These are phyloP conservation scores for Blastomyces silverae DNA, from an alignment of 2,329 filamentous ascomycete genomes.

Conservation along the genomic window DNA sequence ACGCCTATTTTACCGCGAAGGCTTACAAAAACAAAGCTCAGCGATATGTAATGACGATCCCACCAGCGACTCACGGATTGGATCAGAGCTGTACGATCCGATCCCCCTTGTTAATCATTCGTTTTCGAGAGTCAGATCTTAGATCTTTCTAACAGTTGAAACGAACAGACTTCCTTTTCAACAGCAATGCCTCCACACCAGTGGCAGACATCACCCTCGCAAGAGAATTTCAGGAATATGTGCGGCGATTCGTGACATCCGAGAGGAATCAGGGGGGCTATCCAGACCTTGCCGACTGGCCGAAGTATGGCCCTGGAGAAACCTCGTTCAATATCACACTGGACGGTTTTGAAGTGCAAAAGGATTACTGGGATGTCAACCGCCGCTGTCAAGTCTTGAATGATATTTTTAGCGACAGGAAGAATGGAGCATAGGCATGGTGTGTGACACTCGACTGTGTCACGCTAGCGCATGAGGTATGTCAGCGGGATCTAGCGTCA, in stretches of 20 bases:
- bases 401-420: background rate
- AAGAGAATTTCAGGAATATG: slow-evolving; percentile 16
- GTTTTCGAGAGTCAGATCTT: background rate
- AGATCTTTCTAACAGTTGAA: background rate
- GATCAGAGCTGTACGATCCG: slow-evolving; percentile 19
- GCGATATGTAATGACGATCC: slow-evolving; percentile 19
- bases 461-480: too few relatives aligned
- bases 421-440: slow-evolving; percentile 1
- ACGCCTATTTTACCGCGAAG: slow-evolving; percentile 16
- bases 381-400: background rate
- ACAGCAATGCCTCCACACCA: slow-evolving; percentile 14
- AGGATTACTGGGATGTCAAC: slow-evolving; percentile 2
- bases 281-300: slow-evolving; percentile 12
- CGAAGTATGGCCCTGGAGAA: slow-evolving; percentile 13
- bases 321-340: slow-evolving; percentile 14
- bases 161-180: slow-evolving; percentile 15
- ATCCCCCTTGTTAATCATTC: background rate
- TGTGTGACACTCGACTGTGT: background rate
- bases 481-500: background rate
- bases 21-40: slow-evolving; percentile 14
- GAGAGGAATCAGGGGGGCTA: slow-evolving; percentile 10
- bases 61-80: slow-evolving; percentile 17
- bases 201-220: slow-evolving; percentile 13
- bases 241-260: slow-evolving; percentile 16
- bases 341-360: slow-evolving; percentile 11